phyloP scores from a whole-genome alignment of 2,329 filamentous ascomycete genomes.

The Scedosporium apiospermum region DNA sequence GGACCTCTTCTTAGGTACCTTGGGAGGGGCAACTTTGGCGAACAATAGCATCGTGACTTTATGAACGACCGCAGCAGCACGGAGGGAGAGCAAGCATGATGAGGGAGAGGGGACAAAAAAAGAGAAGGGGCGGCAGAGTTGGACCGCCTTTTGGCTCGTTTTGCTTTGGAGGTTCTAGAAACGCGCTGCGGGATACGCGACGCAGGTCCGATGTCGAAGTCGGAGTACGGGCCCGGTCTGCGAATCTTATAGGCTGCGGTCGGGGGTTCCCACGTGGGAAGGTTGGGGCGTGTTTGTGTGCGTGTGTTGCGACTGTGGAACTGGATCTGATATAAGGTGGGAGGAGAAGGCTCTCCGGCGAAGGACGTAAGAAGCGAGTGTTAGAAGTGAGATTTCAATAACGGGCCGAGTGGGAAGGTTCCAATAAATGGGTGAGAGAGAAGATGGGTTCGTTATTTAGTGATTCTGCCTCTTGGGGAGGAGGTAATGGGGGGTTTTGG shows the following conservation, averaged over 20 bases:
- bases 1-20: conserved; percentile 49
- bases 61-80: not conserved
- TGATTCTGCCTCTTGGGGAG: not conserved
- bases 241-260: not conserved
- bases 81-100: not conserved
- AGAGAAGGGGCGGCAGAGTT: not conserved
- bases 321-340: no score
- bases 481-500: no score
- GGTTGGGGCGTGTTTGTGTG: not conserved
- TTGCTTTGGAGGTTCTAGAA: not conserved
- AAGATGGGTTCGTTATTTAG: not conserved
- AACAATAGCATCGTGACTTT: conserved; percentile 42
- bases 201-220: not conserved
- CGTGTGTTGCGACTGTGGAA: not conserved
- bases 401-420: not conserved
- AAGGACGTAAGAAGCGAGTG: not conserved
- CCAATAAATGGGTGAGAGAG: not conserved
- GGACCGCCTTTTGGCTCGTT: not conserved
- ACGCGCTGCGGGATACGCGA: not conserved
- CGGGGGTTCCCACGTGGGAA: not conserved
- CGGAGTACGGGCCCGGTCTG: not conserved
- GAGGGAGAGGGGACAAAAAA: not conserved
- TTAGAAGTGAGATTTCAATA: not conserved
- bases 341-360: not conserved
- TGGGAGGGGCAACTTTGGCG: conserved; percentile 46